phyloP scores from a whole-genome alignment of 2,329 filamentous ascomycete species.

The Fusarium graminum region DNA sequence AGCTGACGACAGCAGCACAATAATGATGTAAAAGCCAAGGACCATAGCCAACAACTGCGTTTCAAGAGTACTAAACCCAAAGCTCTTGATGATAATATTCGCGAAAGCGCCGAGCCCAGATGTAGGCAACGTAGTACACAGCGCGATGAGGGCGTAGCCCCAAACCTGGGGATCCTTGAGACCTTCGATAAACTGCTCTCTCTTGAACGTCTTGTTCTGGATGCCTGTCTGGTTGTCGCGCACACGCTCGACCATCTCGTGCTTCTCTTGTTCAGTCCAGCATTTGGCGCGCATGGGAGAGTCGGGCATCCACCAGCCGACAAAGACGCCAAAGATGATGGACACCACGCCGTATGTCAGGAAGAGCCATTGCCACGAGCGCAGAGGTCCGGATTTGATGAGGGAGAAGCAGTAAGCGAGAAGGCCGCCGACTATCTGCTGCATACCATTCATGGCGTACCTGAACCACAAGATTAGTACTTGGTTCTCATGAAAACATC shows the following conservation, averaged over 20 bases:
- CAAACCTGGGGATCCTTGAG: conserved; percentile 75
- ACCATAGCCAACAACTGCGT: conserved; percentile 83
- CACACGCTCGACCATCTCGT: conserved; percentile 71
- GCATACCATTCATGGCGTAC: conserved; percentile 80
- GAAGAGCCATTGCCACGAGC: conserved; percentile 78
- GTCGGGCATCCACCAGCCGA: conserved; percentile 74
- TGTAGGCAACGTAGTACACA: conserved; percentile 80
- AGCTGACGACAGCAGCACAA: conserved; percentile 74
- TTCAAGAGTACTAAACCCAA: conserved; percentile 74
- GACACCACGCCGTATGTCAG: conserved; percentile 74
- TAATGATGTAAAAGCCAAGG: conserved; percentile 78
- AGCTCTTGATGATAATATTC: conserved; percentile 79
- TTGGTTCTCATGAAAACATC: rapidly evolving
- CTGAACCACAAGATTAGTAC: not conserved
- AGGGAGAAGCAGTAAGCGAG: conserved; percentile 74
- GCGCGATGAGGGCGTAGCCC: conserved; percentile 73
- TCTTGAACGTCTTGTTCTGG: conserved; percentile 66
- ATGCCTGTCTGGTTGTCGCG: conserved; percentile 72
- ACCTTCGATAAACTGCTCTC: conserved; percentile 62
- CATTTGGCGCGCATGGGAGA: conserved; percentile 79
- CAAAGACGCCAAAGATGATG: conserved; percentile 74
- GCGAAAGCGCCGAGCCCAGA: conserved; percentile 79
- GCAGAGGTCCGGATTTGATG: conserved; percentile 65
- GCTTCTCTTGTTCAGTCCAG: conserved; percentile 75
- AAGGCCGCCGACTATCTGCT: conserved; percentile 79